Evolutionary conservation across 805 yeast genomes (phyloP).

Genomic region (Groenewaldozyma tartarivorans): DNA sequence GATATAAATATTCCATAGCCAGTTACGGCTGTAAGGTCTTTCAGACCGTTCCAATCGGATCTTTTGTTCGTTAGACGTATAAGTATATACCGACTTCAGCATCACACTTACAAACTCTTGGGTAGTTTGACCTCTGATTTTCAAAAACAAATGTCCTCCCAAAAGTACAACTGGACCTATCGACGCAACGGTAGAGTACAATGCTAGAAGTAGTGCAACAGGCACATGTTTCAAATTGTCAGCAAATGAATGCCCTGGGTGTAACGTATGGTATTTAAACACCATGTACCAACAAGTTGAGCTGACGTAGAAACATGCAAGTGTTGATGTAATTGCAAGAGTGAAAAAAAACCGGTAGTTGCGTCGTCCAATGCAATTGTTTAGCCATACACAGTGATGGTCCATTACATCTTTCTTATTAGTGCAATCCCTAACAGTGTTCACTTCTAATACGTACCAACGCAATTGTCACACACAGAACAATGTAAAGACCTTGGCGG

Average conservation of each 20-base stretch:
- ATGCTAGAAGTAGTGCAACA: constrained; percentile 42
- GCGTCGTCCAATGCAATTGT: constrained; percentile 67
- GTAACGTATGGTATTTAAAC: constrained; percentile 14
- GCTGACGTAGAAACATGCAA: constrained; percentile 25
- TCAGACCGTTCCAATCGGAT: no score
- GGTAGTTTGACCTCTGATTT: constrained; percentile 55
- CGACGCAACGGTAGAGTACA: constrained; percentile 38
- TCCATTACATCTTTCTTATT: constrained; percentile 41
- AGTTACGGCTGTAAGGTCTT: no score
- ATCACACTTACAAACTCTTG: constrained; percentile 64
- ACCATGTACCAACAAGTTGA: constrained; percentile 29
- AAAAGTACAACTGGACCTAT: constrained; percentile 49
- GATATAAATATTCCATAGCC: no score
- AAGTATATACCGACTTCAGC: no score
- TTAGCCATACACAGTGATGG: constrained; percentile 64
- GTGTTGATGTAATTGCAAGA: constrained; percentile 35
- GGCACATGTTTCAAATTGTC: constrained; percentile 25
- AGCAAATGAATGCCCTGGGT: constrained; percentile 18
- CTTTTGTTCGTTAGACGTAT: no score
- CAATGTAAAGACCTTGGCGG: constrained; percentile 74
- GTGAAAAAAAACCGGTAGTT: constrained; percentile 38
- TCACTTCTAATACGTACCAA: constrained; percentile 19
- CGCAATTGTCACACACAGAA: constrained; percentile 55
- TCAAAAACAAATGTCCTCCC: constrained; percentile 44
- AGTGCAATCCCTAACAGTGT: neutral